Conservation (phyloP, 2,329 filamentous ascomycete genomes). For the Colletotrichum orbiculare region DNA sequence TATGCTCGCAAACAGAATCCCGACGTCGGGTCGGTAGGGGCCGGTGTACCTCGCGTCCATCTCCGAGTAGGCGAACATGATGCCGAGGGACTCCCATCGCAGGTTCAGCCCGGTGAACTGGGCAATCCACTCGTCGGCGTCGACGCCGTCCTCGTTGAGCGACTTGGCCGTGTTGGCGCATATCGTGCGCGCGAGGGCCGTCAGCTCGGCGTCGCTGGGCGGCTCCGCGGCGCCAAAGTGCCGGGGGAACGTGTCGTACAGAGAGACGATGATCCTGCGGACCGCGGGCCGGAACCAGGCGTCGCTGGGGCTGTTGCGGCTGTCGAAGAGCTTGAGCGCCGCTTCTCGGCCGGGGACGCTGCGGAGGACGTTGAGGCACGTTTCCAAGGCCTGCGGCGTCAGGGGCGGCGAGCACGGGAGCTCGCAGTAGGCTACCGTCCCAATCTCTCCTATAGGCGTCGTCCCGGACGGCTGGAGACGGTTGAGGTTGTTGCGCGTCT, state of each 20-base stretch:
- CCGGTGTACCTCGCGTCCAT: conserved; percentile 24
- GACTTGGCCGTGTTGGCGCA: conserved; percentile 51
- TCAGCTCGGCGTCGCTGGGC: conserved; percentile 42
- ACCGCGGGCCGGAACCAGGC: conserved; percentile 47
- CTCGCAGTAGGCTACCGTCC: conserved; percentile 13
- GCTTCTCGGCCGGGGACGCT: conserved; percentile 45
- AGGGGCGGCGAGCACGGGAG: conserved; percentile 29
- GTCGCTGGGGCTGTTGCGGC: conserved; percentile 40
- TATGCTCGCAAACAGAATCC: neutral
- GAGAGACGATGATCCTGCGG: conserved; percentile 43
- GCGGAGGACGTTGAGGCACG: conserved; percentile 50
- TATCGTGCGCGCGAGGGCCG: conserved; percentile 49
- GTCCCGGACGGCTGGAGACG: conserved; percentile 42
- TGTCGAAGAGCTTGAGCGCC: conserved; percentile 39
- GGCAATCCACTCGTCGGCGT: conserved; percentile 50
- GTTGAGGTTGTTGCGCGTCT: conserved; percentile 53
- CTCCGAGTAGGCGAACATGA: conserved; percentile 47
- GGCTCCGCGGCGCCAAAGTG: conserved; percentile 42
- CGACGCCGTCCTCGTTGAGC: conserved; percentile 48
- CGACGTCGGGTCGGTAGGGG: conserved; percentile 23
- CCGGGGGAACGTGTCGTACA: conserved; percentile 45
- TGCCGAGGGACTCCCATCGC: conserved; percentile 57
- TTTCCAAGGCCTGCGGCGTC: conserved; percentile 43
- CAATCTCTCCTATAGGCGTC: conserved; percentile 26
- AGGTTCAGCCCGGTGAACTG: conserved; percentile 52